Evolutionary conservation across 768 basidiomycete species (phyloP).

Genomic region (Mycena capillaripes): DNA sequence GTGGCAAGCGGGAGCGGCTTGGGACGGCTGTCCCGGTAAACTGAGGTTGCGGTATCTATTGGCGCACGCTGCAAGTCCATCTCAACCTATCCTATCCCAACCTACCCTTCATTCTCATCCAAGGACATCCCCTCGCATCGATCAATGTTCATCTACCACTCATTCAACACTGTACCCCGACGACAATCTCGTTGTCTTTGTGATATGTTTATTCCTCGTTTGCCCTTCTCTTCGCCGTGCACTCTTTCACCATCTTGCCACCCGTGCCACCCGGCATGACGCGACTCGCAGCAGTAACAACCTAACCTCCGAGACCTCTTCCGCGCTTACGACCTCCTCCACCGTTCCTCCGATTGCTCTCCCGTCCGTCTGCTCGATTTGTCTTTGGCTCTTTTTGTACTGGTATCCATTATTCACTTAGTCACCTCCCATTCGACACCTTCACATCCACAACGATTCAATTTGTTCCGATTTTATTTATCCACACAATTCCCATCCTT

Average conservation of each 20-base stretch:
- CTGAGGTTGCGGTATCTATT: constrained; percentile 21
- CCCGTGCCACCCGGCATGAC: constrained; percentile 15
- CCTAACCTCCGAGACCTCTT: constrained; percentile 32
- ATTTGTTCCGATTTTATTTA: constrained; percentile 15
- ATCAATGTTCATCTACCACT: constrained; percentile 34
- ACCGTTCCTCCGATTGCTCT: constrained; percentile 36
- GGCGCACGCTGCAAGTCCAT: constrained; percentile 29
- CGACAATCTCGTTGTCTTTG: constrained; percentile 19
- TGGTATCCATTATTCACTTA: constrained; percentile 7
- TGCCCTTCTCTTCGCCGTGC: constrained; percentile 17
- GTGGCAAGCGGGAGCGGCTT: constrained; percentile 23
- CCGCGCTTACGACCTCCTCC: background rate
- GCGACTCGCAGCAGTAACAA: constrained; percentile 33
- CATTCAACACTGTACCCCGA: constrained; percentile 32
- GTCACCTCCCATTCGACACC: background rate
- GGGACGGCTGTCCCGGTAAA: constrained; percentile 20
- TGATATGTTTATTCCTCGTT: constrained; percentile 36
- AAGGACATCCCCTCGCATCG: constrained; percentile 19
- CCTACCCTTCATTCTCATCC: constrained; percentile 25
- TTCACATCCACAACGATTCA: background rate
- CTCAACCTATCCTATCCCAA: constrained; percentile 34
- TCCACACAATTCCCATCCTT: constrained; percentile 6
- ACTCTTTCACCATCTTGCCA: constrained; percentile 12
- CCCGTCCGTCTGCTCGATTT: constrained; percentile 39
- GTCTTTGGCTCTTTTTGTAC: constrained; percentile 37